These are phyloP conservation scores for Phialophora expanda DNA, from an alignment of 2,329 filamentous ascomycete species.

Conservation along the genomic window DNA sequence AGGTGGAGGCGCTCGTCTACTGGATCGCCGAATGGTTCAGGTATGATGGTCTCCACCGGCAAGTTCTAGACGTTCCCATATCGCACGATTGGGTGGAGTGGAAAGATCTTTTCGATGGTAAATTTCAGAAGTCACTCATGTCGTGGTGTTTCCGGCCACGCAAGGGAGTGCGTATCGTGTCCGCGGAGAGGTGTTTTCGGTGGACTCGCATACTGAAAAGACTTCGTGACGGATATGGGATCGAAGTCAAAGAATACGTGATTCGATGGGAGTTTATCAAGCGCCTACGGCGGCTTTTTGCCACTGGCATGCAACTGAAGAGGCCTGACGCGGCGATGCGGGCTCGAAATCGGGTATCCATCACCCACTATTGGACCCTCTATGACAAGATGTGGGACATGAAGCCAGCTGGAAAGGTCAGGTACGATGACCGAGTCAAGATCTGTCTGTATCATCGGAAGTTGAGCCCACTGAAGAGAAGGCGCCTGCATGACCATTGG, in stretches of 20 bases:
- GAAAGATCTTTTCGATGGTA: constrained; percentile 44
- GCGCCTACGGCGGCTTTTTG: constrained; percentile 28
- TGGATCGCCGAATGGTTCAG: constrained; percentile 36
- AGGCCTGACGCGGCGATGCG: constrained; percentile 16
- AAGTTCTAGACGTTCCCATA: background rate
- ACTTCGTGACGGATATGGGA: constrained; percentile 29
- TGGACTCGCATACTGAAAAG: constrained; percentile 33
- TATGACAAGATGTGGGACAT: constrained; percentile 35
- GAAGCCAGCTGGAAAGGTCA: constrained; percentile 23
- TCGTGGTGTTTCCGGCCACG: constrained; percentile 54
- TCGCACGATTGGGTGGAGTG: background rate
- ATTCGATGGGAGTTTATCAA: constrained; percentile 29
- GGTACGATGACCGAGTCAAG: constrained; percentile 15
- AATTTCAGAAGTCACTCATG: constrained; percentile 55
- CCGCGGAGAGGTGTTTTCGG: constrained; percentile 30
- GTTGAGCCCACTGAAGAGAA: constrained; percentile 9
- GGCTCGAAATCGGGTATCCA: constrained; percentile 12
- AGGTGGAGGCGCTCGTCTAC: constrained; percentile 27
- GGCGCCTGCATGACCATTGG: background rate
- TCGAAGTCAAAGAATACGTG: constrained; percentile 26
- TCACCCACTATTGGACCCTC: constrained; percentile 26
- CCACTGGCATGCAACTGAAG: constrained; percentile 11
- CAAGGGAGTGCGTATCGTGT: constrained; percentile 22
- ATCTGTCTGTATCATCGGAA: constrained; percentile 16
- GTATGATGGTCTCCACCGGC: constrained; percentile 19